phyloP scores from a whole-genome alignment of 2,329 filamentous ascomycete genomes.

The Aplosporella prunicola region DNA sequence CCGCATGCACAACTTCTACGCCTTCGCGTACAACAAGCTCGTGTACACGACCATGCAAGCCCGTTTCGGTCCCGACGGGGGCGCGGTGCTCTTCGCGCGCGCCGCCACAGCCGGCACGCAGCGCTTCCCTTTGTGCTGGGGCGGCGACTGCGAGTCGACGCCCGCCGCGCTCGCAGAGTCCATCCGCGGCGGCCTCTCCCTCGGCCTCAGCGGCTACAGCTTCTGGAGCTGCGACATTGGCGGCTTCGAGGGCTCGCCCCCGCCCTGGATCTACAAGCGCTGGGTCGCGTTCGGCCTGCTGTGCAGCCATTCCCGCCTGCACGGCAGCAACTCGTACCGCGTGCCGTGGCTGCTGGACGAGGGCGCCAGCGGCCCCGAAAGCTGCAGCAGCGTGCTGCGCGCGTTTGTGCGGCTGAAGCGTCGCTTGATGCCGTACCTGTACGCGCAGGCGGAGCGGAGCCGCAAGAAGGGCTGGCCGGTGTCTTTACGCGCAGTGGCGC shows the following conservation, averaged over 20 bases:
- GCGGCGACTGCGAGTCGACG: constrained; percentile 66
- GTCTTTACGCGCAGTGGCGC: constrained; percentile 52
- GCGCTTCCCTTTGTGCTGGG: constrained; percentile 60
- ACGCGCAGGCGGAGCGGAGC: constrained; percentile 42
- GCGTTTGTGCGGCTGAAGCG: constrained; percentile 46
- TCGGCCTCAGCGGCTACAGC: constrained; percentile 55
- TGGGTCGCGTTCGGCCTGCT: constrained; percentile 70
- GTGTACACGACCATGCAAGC: constrained; percentile 57
- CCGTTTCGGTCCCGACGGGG: constrained; percentile 38
- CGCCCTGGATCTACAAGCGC: constrained; percentile 62
- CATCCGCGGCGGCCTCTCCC: constrained; percentile 53
- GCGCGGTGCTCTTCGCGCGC: constrained; percentile 59
- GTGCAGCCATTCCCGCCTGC: constrained; percentile 60
- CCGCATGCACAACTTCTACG: constrained; percentile 69
- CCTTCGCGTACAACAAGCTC: constrained; percentile 62
- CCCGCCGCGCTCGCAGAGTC: constrained; percentile 65
- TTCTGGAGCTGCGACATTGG: constrained; percentile 66
- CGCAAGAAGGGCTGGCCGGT: constrained; percentile 49
- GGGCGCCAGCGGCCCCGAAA: constrained; percentile 43
- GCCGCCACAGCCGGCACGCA: constrained; percentile 59
- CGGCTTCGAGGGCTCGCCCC: constrained; percentile 60
- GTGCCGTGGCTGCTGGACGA: constrained; percentile 66
- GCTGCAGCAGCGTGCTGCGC: constrained; percentile 45
- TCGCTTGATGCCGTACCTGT: constrained; percentile 49
- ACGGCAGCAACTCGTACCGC: constrained; percentile 60